Conservation (phyloP, 495 filamentous ascomycete genomes). For the Thermochaetoides thermophila region DNA sequence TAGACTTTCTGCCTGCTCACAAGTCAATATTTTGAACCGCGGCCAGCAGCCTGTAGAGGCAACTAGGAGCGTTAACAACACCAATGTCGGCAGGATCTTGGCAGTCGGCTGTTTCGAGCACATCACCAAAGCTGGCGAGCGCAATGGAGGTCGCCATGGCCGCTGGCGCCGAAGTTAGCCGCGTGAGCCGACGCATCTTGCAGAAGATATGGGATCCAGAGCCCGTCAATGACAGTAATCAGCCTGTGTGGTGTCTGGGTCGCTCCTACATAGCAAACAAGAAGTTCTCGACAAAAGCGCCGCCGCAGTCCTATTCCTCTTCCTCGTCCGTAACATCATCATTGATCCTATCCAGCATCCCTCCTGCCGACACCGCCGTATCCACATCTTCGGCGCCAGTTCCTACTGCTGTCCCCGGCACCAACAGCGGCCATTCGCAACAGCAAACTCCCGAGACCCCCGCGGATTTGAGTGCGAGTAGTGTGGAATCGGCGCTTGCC, state of each 20-base stretch:
- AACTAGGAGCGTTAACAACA: no score
- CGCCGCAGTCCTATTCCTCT: conserved; percentile 11
- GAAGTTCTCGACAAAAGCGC: conserved; percentile 9
- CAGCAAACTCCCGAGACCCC: conserved; percentile 23
- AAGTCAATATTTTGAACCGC: no score
- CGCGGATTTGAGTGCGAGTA: conserved; percentile 31
- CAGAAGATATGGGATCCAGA: conserved; percentile 94
- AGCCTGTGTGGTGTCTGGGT: conserved; percentile 81
- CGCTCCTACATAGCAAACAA: conserved; percentile 47
- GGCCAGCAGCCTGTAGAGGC: no score
- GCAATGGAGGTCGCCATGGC: conserved; percentile 31
- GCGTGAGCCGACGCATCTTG: conserved; percentile 55
- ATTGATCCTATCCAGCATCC: conserved; percentile 16
- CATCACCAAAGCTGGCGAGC: conserved; percentile 16
- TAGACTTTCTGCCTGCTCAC: no score
- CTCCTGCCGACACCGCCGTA: conserved; percentile 8
- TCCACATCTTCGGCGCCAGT: background rate
- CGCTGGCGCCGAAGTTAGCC: conserved; percentile 19
- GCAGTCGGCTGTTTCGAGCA: conserved; percentile 16
- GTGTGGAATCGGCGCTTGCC: conserved; percentile 33
- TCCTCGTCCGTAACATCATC: no score
- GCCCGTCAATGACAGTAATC: conserved; percentile 64
- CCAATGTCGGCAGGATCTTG: no score
- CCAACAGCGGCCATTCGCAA: conserved; percentile 2
- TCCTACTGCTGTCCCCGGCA: background rate